Evolutionary conservation across 192 early-diverging fungal species (phyloP), one percentile per base, ranked within the genome.

Genomic region (Haplosporangium gracile): DNA sequence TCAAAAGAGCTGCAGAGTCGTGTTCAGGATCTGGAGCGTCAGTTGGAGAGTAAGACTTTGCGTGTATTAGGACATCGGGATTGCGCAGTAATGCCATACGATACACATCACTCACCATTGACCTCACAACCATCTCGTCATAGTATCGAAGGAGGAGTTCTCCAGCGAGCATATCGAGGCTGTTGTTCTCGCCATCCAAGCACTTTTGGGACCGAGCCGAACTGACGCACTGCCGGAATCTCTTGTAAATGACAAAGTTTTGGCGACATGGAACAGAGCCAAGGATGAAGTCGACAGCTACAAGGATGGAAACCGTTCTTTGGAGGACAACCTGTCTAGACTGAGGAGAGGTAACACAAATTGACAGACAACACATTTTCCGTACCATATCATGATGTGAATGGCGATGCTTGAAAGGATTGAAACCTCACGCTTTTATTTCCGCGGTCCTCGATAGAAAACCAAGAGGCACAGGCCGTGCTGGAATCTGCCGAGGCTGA

Each of bases 91-190:
- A 65, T 15, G 11, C 0, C 10, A 32, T 15, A 34, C 1, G 60
- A 32, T 15, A 65, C 60, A 29, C 13, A 65, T 32, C n/a, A 11
- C 29, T 65, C 29, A 32, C 60, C 60, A 34, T 15, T 32, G 9
- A 20, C 15, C 15, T 22, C 49, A 51, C 49, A 15, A 69, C 45
- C 4, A 49, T 69, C 8, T 5, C 8, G 2, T 13, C 24, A 36
- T 55, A 82, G 71, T 24, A 42, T 82, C 75, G 34, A 82, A 82
- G 81, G 81, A 82, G 34, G 55, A 24, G n/a, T 68, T 82, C 45
- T 71, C 76, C 32, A 55, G 74, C 26, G 9, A 70, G 15, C 75
- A 82, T 11, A 47, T 71, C 39, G 42, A 77, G 2, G 76, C 71
- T 24, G 81, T 77, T 45, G 69, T 53, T n/a, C 51, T 70, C 16